Evolutionary conservation across 371 early-diverging fungal genomes (phyloP), one percentile per base, ranked within the genome.

Genomic region (Mycotypha africana): DNA sequence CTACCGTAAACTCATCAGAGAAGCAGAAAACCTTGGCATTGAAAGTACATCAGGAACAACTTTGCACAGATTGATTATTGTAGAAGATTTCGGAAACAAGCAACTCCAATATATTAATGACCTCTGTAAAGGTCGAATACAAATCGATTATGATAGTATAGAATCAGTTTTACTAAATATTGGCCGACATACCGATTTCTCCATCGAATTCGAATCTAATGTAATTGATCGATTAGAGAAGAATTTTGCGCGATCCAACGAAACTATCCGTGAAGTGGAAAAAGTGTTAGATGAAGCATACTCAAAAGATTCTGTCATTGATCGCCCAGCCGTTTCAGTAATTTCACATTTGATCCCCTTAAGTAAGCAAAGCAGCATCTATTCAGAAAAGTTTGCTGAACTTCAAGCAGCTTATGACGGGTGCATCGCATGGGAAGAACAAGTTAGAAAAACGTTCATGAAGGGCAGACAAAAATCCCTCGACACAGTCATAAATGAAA

Each of bases 391-490:
- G 28, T 20, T 44, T 10, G 6, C 53, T 30, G 21, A 28, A 11
- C 16, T 58, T 6, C 19, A 40, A 26, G 17, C 25, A 15, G 58
- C 39, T 11, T 6, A 52, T 8, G 15, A 39, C 1, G 37, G 39
- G 4, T 38, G 40, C 20, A 32, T 48, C 9, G 4, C 34, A 5
- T 58, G 58, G 58, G 48, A 48, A 16, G 49, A 52, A 24, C 20
- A 40, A 20, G 40, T 53, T 4, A 31, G 52, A 19, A n/a, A 28
- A 2, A 39, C 41, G 1, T 45, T 58, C 41, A 53, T 52, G 52
- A 38, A 45, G 4, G 58, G 52, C 17, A 28, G 45, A 20, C 53
- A 53, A 40, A 58, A 48, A 24, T 34, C 44, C 12, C 12, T 52
- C 4, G 53, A 53, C 7, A 22, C 35, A 2, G 40, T 45, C 4